Evolutionary conservation across 345 rosid species (phyloP), one percentile per base, ranked within the genome.

Genomic region (Angophora floribunda): DNA sequence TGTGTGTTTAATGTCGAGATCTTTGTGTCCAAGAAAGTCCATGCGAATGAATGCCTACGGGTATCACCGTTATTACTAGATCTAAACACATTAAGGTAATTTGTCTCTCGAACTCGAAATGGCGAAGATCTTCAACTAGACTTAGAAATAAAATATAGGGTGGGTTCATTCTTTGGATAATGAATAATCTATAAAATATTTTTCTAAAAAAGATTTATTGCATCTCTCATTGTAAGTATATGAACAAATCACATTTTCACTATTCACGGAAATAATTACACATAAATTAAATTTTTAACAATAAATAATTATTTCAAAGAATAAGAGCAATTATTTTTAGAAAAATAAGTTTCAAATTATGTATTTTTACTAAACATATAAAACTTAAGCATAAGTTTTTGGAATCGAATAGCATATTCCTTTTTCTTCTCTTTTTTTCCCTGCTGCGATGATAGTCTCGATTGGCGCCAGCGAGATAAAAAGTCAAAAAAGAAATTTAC

Each of bases 271-370:
- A n/a, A 63, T 63, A n/a, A 63, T 63, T 63, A n/a, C 4, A n/a
- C 2, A n/a, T 0, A 12, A 63, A 13, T 0, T 12, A 5, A 10
- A 26, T 26, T 59, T 59, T 59, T 59, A 9, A 36, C 51, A 50
- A 26, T 59, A 13, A 28, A 14, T 12, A 61, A 61, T 61, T 3
- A 61, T 61, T 61, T 55, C 28, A 55, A 55, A 5, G 0, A 1
- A 1, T 9, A 0, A 21, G 0, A n/a, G 1, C 0, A 0, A 65
- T 65, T 14, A 13, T 65, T 1, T n/a, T n/a, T 7, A 7, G 16
- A 0, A 15, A 36, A 9, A 19, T 14, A 2, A 13, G 6, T 32
- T 17, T 9, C 2, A 2, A 36, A 17, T 70, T 19, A 17, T 19
- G 36, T 41, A 4, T 36, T 5, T 75, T 17, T 0, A 0, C 6